These are phyloP conservation scores for Jamesozyma jinghongensis DNA, from an alignment of 805 yeast genomes.

Conservation along the genomic window DNA sequence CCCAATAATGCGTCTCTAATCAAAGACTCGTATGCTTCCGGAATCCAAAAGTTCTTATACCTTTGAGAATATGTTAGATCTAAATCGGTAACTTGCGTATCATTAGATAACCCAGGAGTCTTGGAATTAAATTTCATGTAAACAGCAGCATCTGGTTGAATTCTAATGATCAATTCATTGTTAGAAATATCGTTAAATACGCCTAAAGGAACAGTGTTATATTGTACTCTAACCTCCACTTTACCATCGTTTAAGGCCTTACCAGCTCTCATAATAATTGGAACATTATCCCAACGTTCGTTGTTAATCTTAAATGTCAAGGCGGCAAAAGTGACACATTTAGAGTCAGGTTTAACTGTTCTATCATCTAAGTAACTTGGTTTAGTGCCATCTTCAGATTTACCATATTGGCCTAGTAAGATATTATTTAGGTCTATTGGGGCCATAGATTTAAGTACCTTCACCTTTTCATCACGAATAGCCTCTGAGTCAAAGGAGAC, in stretches of 20 bases:
- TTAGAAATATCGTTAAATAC: constrained; percentile 73
- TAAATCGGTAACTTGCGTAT: constrained; percentile 80
- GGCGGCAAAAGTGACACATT: constrained; percentile 89
- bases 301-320: constrained; percentile 67
- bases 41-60: constrained; percentile 83
- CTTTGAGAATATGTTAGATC: constrained; percentile 78
- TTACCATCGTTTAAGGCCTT: constrained; percentile 88
- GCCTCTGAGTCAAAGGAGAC: constrained; percentile 85
- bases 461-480: constrained; percentile 91
- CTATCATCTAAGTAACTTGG: constrained; percentile 90
- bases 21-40: constrained; percentile 94
- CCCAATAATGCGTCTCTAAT: constrained; percentile 84
- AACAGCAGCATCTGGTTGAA: constrained; percentile 92
- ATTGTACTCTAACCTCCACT: constrained; percentile 91
- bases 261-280: constrained; percentile 91
- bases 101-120: constrained; percentile 81
- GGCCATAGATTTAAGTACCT: constrained; percentile 73
- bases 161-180: constrained; percentile 85
- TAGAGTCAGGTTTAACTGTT: constrained; percentile 72
- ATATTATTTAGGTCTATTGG: constrained; percentile 57
- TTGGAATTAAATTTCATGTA: constrained; percentile 89
- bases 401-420: constrained; percentile 77
- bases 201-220: constrained; percentile 75
- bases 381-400: constrained; percentile 76
- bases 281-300: constrained; percentile 98